Evolutionary conservation across 139 green algal species (phyloP).

Genomic region (Tetraselmis striata): DNA sequence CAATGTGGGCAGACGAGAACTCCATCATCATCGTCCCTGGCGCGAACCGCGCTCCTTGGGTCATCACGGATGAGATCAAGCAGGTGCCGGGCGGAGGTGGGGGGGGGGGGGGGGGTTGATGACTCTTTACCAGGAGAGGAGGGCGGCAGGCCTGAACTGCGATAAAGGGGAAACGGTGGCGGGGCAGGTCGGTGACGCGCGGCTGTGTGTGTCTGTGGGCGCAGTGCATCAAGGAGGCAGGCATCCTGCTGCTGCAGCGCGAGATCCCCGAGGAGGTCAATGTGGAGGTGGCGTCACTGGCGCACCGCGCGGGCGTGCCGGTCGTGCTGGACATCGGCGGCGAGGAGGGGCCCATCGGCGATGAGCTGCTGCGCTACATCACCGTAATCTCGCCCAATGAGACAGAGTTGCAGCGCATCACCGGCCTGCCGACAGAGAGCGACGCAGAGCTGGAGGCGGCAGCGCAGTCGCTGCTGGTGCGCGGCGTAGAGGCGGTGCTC

Average conservation of each 20-base stretch:
- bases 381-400: slow-evolving; percentile 80
- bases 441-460: slow-evolving; percentile 41
- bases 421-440: slow-evolving; percentile 45
- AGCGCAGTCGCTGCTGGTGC: slow-evolving; percentile 41
- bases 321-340: slow-evolving; percentile 83
- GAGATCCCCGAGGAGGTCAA: slow-evolving; percentile 80
- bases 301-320: slow-evolving; percentile 48
- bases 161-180: too few relatives aligned
- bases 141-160: too few relatives aligned
- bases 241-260: slow-evolving; percentile 68
- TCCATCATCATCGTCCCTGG: slow-evolving; percentile 84
- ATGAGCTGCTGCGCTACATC: slow-evolving; percentile 54
- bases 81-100: not conserved
- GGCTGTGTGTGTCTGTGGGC: too few relatives aligned
- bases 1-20: slow-evolving; percentile 74
- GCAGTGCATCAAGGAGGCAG: not conserved
- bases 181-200: too few relatives aligned
- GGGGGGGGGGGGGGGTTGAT: too few relatives aligned
- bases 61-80: slow-evolving; percentile 1
- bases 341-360: slow-evolving; percentile 50
- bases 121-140: too few relatives aligned
- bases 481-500: slow-evolving; percentile 60
- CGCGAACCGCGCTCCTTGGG: slow-evolving; percentile 57
- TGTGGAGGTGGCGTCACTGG: slow-evolving; percentile 53
- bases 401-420: slow-evolving; percentile 64